Evolutionary conservation across 352 stramenopile species (phyloP).

Genomic region (Peronospora farinosa): DNA sequence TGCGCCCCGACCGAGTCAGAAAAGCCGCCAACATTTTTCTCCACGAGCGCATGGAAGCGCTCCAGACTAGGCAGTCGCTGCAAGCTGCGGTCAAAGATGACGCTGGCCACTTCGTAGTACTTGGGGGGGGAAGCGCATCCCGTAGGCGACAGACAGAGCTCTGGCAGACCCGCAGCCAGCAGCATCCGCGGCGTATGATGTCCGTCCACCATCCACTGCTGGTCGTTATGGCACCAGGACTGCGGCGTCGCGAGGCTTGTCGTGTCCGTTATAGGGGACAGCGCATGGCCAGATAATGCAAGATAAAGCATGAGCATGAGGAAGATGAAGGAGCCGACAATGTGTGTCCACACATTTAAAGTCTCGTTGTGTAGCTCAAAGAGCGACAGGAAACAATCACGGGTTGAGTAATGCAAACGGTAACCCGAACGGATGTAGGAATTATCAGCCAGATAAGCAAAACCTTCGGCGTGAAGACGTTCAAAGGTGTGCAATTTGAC

Average conservation of each 20-base stretch:
- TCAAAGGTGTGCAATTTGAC: constrained; percentile 65
- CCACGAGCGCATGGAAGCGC: constrained; percentile 67
- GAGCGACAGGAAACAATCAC: constrained; percentile 71
- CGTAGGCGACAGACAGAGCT: constrained; percentile 37
- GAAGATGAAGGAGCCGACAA: constrained; percentile 83
- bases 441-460: constrained; percentile 79
- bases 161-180: constrained; percentile 32
- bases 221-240: constrained; percentile 27
- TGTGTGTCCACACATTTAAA: constrained; percentile 86
- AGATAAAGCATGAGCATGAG: constrained; percentile 71
- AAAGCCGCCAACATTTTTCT: constrained; percentile 64
- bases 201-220: constrained; percentile 38
- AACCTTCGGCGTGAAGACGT: constrained; percentile 68
- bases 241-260: constrained; percentile 18
- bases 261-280: constrained; percentile 18
- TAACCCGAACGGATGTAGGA: constrained; percentile 85
- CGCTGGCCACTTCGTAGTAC: constrained; percentile 75
- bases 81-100: constrained; percentile 79
- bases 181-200: constrained; percentile 50
- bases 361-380: constrained; percentile 88
- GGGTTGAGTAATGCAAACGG: constrained; percentile 73
- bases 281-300: constrained; percentile 44
- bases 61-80: constrained; percentile 79
- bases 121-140: constrained; percentile 23
- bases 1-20: constrained; percentile 58